phyloP scores from a whole-genome alignment of 2,329 filamentous ascomycete genomes.

The Epichloe typhina region DNA sequence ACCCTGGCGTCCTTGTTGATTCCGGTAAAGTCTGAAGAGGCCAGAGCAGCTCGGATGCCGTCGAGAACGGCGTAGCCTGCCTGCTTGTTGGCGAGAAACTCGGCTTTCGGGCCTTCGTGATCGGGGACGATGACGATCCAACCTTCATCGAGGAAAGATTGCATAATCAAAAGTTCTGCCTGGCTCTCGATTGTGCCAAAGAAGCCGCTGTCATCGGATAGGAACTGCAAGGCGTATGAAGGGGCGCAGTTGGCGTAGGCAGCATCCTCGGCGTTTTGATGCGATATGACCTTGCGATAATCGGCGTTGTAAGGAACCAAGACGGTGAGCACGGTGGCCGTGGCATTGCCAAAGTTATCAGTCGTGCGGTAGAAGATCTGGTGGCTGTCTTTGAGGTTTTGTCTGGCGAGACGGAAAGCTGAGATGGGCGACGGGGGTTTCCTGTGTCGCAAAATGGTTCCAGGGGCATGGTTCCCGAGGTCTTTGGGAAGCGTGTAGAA shows the following conservation, averaged over 20 bases:
- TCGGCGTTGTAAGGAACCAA: conserved; percentile 21
- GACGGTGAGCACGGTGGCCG: conserved; percentile 24
- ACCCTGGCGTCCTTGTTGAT: conserved; percentile 19
- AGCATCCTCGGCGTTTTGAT: conserved; percentile 28
- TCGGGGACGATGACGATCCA: conserved; percentile 40
- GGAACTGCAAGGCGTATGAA: conserved; percentile 12
- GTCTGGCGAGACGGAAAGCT: conserved; percentile 7
- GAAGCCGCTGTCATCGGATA: conserved; percentile 14
- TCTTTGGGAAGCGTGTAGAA: conserved; percentile 9
- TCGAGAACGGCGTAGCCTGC: conserved; percentile 30
- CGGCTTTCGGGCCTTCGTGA: conserved; percentile 28
- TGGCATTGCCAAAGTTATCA: conserved; percentile 20
- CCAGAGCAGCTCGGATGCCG: conserved; percentile 26
- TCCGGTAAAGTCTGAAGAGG: conserved; percentile 13
- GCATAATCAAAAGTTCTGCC: conserved; percentile 11
- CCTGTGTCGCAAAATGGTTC: conserved; percentile 8
- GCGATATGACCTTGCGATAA: conserved; percentile 22
- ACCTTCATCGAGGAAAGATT: conserved; percentile 24
- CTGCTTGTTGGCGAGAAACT: conserved; percentile 27
- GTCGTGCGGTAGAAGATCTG: conserved; percentile 29
- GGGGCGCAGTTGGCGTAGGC: conserved; percentile 22
- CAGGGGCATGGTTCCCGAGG: conserved; percentile 1
- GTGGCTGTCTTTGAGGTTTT: conserved; percentile 9
- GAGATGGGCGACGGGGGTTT: conserved; percentile 6
- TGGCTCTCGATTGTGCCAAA: conserved; percentile 20